Evolutionary conservation across 768 basidiomycete genomes (phyloP), one percentile per base, ranked within the genome.

Genomic region (Gloeopeniophorella convolvens): DNA sequence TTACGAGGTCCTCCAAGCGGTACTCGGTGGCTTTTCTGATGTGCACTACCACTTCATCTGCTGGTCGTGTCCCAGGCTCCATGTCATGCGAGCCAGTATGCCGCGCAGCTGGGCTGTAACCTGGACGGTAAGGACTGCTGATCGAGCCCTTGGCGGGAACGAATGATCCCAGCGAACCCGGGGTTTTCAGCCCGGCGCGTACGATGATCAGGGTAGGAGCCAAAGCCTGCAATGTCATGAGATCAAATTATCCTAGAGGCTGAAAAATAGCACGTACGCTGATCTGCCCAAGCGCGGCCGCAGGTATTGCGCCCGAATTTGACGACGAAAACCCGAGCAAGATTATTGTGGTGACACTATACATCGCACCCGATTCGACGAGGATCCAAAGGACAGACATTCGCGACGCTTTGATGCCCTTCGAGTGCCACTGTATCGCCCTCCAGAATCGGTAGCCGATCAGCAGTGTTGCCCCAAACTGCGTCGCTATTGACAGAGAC

Each of bases 281-380:
- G 31, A 54, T 44, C 36, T 54, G 53, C 8, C 53, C 53, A 23
- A 54, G 53, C 2, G 30, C 8, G 1, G 42, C 42, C 0, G 15
- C 23, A 23, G 51, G 31, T 35, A 54, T 27, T 6, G 23, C 31
- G 2, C 48, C 48, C 8, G 18, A 27, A 26, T 48, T 48, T 11
- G 47, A 21, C 35, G 5, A 16, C 15, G 40, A 51, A 27, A 54
- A 51, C 3, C 28, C 53, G 31, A 54, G 48, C 16, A 49, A 6
- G 20, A 41, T 15, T 21, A 21, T 34, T 12, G 42, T 50, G 3
- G 35, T 54, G 42, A 41, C 3, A 23, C 36, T 45, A 15, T 54
- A 54, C n/a, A 50, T 21, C 15, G 53, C 53, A 16, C 53, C 53
- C 8, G 48, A 54, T 27, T 54, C 53, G 31, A 54, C 49, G 18